These are phyloP conservation scores for Pyrus communis DNA, from an alignment of 306 rosid genomes.

Conservation along the genomic window DNA sequence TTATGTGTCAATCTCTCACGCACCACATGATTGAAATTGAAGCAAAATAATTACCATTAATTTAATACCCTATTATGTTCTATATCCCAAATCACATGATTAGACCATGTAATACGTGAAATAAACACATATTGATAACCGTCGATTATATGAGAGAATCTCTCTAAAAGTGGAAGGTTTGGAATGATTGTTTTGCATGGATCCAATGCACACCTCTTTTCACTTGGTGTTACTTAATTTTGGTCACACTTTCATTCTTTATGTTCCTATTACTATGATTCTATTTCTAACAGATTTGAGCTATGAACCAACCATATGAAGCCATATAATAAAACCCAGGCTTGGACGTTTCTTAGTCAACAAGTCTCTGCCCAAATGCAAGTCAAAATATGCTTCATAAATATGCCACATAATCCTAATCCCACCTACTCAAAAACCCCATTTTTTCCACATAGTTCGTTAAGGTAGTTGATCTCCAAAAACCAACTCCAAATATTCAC, in stretches of 20 bases:
- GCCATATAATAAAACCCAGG: conserved; percentile 2
- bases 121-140: too few relatives aligned
- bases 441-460: conserved; percentile 23
- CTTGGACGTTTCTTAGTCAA: conserved; percentile 10
- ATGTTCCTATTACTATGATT: not conserved
- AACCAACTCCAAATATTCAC: conserved; percentile 43
- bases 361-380: conserved; percentile 2
- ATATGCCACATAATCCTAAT: conserved; percentile 19
- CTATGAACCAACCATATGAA: not conserved
- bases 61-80: too few relatives aligned
- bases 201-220: not conserved
- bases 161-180: not conserved
- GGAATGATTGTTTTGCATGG: too few relatives aligned
- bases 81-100: too few relatives aligned
- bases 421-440: conserved; percentile 18
- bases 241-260: not conserved
- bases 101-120: too few relatives aligned
- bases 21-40: too few relatives aligned
- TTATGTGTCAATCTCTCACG: too few relatives aligned
- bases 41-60: too few relatives aligned
- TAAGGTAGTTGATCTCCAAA: conserved; percentile 67
- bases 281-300: not conserved
- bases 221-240: not conserved
- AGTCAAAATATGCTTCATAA: conserved; percentile 10
- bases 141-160: not conserved